phyloP scores from a whole-genome alignment of 1,139 yeast genomes.

The Meyerozyma sp. region DNA sequence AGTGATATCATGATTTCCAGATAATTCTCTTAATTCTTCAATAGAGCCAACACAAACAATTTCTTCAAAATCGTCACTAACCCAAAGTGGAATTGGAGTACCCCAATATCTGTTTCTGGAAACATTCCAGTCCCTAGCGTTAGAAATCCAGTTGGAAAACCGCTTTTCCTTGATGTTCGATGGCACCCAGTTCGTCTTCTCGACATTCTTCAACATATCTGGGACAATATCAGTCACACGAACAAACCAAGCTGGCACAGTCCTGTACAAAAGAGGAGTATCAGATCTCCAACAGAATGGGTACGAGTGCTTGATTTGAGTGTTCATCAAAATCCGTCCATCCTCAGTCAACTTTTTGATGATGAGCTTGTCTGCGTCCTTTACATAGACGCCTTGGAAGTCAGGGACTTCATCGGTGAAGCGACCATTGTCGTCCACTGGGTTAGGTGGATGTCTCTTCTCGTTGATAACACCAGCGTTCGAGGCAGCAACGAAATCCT shows the following conservation, averaged over 20 bases:
- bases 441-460: slow-evolving; percentile 76
- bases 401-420: slow-evolving; percentile 72
- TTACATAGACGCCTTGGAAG: slow-evolving; percentile 80
- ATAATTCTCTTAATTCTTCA: slow-evolving; percentile 74
- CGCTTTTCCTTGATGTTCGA: slow-evolving; percentile 84
- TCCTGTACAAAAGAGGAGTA: slow-evolving; percentile 91
- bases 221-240: slow-evolving; percentile 84
- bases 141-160: slow-evolving; percentile 95
- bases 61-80: slow-evolving; percentile 87
- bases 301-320: slow-evolving; percentile 90
- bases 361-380: slow-evolving; percentile 91
- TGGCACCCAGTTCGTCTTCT: slow-evolving; percentile 94
- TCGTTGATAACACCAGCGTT: slow-evolving; percentile 70
- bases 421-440: slow-evolving; percentile 87
- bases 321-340: slow-evolving; percentile 69
- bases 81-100: slow-evolving; percentile 98
- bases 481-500: slow-evolving; percentile 83
- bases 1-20: slow-evolving; percentile 75
- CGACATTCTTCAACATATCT: slow-evolving; percentile 81
- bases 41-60: slow-evolving; percentile 90
- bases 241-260: slow-evolving; percentile 98
- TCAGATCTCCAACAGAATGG: slow-evolving; percentile 99
- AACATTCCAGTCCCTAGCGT: slow-evolving; percentile 98
- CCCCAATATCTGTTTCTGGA: slow-evolving; percentile 99
- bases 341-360: slow-evolving; percentile 75